A percentile compares a stretch with the other conserved stretches of the same genome.
Conservation (phyloP, 1,284 basidiomycete species). For the Cryptococcus depauperatus region DNA sequence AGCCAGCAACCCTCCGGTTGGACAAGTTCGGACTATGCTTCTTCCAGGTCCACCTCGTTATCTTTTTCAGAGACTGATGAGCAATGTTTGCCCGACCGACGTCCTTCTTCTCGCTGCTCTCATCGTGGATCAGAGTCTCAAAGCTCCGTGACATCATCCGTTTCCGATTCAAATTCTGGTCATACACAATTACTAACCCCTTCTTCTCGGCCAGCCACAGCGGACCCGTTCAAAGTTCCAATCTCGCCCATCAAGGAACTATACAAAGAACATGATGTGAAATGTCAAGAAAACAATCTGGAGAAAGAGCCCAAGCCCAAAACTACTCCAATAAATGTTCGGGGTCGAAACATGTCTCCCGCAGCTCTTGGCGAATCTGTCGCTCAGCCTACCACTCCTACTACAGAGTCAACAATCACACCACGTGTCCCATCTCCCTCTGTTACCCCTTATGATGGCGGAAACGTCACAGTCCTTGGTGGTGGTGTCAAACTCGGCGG, state of each 20-base stretch:
- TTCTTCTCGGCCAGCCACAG: conserved; percentile 32
- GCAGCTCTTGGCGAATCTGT: conserved; percentile 11
- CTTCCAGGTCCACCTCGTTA: conserved; percentile 8
- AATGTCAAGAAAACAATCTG: conserved; percentile 8
- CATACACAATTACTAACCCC: conserved; percentile 38
- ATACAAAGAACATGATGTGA: not conserved
- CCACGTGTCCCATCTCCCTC: conserved; percentile 25
- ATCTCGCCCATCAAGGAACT: conserved; percentile 3
- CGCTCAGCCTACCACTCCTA: conserved; percentile 8
- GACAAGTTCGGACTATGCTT: conserved; percentile 9
- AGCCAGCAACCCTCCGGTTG: conserved; percentile 5
- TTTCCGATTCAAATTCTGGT: conserved; percentile 31
- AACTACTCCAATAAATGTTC: conserved; percentile 8
- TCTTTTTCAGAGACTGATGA: conserved; percentile 4
- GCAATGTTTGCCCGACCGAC: not conserved
- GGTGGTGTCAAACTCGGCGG: conserved; percentile 45
- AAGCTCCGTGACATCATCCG: conserved; percentile 25
- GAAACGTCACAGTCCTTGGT: conserved; percentile 46
- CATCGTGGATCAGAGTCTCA: conserved; percentile 21
- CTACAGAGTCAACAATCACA: conserved; percentile 13
- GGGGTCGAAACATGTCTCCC: conserved; percentile 10
- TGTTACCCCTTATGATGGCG: conserved; percentile 46
- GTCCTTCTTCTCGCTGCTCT: conserved; percentile 6
- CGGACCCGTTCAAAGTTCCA: conserved; percentile 24
- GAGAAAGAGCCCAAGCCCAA: conserved; percentile 2